Evolutionary conservation across 2,329 filamentous ascomycete species (phyloP).

Genomic region (Massarina eburnea): DNA sequence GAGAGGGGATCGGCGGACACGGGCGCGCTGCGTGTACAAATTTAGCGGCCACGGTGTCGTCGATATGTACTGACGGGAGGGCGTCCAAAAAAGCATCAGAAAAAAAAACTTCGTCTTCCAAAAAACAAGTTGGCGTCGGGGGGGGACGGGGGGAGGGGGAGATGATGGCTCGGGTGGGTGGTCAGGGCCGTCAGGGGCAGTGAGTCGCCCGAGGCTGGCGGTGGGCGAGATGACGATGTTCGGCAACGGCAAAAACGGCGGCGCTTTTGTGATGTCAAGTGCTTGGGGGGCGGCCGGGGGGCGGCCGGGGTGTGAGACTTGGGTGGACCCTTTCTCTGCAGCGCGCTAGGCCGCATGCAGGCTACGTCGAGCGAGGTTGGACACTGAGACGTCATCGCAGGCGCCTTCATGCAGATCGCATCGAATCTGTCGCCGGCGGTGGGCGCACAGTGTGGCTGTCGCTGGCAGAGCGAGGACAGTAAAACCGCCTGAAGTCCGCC

Average conservation of each 20-base stretch:
- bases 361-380: background rate
- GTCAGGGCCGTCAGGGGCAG: background rate
- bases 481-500: background rate
- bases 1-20: no score
- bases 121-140: no score
- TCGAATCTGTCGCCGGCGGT: background rate
- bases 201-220: background rate
- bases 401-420: background rate
- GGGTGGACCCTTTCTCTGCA: background rate
- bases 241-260: background rate
- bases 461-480: background rate
- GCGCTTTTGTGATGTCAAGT: constrained; percentile 1
- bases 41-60: no score
- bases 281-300: background rate
- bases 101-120: no score
- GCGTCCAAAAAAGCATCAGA: no score
- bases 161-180: background rate
- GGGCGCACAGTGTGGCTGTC: background rate
- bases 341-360: background rate
- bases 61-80: no score
- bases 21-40: no score
- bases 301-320: background rate
- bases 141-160: background rate
- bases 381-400: background rate
- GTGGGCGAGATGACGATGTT: background rate